Conservation (phyloP, 495 filamentous ascomycete genomes). For the Hypoxylon fuscum region DNA sequence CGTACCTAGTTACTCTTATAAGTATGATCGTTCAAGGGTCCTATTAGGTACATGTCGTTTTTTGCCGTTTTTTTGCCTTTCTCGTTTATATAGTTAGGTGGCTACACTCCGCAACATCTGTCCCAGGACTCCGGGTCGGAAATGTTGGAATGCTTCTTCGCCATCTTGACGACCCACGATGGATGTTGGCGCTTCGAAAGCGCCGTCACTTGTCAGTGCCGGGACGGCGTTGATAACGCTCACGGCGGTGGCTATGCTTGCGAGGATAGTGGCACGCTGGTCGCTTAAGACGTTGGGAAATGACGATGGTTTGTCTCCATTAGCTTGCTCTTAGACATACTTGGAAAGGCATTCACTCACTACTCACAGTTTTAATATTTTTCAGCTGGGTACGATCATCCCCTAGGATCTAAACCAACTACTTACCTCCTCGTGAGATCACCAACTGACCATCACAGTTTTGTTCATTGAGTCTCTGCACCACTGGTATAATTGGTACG, state of each 20-base stretch:
- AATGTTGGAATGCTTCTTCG: conserved; percentile 12
- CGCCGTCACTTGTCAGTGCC: conserved; percentile 8
- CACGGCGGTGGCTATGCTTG: conserved; percentile 25
- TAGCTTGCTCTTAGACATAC: neutral
- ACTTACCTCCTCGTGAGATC: neutral
- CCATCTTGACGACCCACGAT: neutral
- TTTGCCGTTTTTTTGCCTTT: neutral
- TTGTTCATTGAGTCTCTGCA: conserved; percentile 24
- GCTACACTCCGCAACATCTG: neutral
- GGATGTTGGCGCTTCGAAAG: conserved; percentile 6
- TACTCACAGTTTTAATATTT: conserved; percentile 25
- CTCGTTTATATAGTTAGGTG: conserved; percentile 16
- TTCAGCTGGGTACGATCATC: conserved; percentile 25
- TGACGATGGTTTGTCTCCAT: conserved; percentile 34
- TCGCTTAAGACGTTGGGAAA: conserved; percentile 26
- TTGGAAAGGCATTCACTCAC: conserved; percentile 5
- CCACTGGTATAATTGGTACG: conserved; percentile 20
- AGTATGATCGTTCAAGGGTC: too few relatives aligned
- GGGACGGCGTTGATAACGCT: conserved; percentile 25
- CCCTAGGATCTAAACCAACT: too few relatives aligned
- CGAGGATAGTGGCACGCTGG: conserved; percentile 28
- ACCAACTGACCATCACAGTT: conserved; percentile 14
- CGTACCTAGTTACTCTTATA: too few relatives aligned
- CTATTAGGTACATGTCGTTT: neutral
- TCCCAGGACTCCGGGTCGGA: conserved; percentile 10